These are phyloP conservation scores for Lentinula lateritia DNA, from an alignment of 768 basidiomycete genomes.

Conservation along the genomic window DNA sequence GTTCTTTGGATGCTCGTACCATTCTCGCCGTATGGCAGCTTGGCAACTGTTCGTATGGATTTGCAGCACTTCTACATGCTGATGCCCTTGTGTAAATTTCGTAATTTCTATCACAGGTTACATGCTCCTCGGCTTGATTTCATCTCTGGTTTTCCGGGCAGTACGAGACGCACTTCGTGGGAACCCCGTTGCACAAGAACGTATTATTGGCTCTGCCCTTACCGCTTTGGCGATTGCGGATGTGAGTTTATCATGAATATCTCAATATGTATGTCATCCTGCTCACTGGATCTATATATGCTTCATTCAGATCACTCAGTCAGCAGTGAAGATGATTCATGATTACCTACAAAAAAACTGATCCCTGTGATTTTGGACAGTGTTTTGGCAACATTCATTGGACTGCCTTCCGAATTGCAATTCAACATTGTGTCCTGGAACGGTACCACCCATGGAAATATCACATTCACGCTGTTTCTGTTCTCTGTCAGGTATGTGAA, in stretches of 20 bases:
- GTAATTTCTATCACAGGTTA: constrained; percentile 38
- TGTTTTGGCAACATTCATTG: constrained; percentile 49
- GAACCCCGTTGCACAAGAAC: constrained; percentile 60
- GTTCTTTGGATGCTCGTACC: constrained; percentile 36
- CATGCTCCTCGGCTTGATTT: constrained; percentile 56
- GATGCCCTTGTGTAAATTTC: background rate
- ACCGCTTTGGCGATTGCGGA: constrained; percentile 65
- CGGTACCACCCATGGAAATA: constrained; percentile 70
- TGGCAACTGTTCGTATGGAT: constrained; percentile 41
- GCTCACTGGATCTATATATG: background rate
- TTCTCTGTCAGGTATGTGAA: constrained; percentile 47
- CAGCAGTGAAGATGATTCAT: constrained; percentile 18
- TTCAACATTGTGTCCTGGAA: constrained; percentile 57
- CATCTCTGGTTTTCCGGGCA: constrained; percentile 62
- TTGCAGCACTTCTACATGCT: background rate
- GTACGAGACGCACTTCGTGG: constrained; percentile 53
- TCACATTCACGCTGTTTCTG: constrained; percentile 55
- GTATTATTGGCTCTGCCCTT: constrained; percentile 58
- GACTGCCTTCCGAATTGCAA: constrained; percentile 51
- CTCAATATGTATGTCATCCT: background rate
- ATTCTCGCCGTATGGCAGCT: constrained; percentile 58
- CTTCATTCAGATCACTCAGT: constrained; percentile 53
- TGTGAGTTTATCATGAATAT: constrained; percentile 33
- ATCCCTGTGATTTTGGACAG: constrained; percentile 27
- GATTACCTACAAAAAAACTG: background rate